Conservation (phyloP, 495 filamentous ascomycete genomes). For the Letharia lupina region DNA sequence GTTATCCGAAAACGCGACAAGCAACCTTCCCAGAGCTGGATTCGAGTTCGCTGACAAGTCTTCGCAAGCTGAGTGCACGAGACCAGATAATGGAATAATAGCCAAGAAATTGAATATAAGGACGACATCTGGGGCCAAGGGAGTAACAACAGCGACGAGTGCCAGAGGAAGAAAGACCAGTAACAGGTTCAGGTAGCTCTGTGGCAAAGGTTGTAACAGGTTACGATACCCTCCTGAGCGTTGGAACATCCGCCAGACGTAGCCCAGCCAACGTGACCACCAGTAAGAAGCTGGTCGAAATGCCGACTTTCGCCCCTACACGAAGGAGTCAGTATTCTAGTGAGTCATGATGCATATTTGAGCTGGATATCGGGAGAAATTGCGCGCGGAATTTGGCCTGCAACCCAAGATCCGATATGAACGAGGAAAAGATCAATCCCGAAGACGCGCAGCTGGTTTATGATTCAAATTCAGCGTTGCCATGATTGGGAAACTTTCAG, state of each 20-base stretch:
- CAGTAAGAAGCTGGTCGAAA: slow-evolving; percentile 5
- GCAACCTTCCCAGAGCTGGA: neutral
- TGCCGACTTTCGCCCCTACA: neutral
- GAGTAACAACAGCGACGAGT: neutral
- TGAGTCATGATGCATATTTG: neutral
- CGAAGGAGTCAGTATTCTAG: neutral
- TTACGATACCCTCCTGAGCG: neutral
- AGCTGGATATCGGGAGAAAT: neutral
- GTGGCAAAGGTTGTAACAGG: neutral
- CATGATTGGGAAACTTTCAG: too few relatives aligned
- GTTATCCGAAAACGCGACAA: slow-evolving; percentile 6
- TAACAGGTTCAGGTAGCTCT: neutral
- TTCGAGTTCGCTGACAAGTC: neutral
- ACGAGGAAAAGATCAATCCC: too few relatives aligned
- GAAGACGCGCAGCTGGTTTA: neutral
- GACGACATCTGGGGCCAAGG: neutral
- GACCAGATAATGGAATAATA: slow-evolving; percentile 6
- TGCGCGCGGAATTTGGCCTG: neutral
- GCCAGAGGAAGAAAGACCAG: neutral
- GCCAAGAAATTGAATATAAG: neutral
- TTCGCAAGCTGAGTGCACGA: neutral
- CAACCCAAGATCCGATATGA: too few relatives aligned
- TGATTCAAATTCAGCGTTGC: too few relatives aligned
- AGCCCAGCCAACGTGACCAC: slow-evolving; percentile 3
- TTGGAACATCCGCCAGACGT: neutral